Evolutionary conservation across 1,139 yeast species (phyloP).

Genomic region (Meyerozyma athensensis): DNA sequence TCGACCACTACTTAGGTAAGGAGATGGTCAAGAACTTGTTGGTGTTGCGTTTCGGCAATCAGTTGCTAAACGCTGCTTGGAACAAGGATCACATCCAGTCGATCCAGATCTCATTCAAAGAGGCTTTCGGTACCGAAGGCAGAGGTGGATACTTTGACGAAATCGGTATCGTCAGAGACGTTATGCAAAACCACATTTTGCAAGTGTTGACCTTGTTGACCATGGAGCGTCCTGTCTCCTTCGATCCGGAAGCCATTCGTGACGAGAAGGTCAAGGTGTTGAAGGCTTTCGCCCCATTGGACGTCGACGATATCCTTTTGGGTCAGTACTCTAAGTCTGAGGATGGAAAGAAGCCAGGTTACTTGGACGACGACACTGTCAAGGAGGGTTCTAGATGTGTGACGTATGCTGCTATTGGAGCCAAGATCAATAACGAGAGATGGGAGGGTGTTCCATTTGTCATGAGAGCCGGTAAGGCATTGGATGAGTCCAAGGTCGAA

Average conservation of each 20-base stretch:
- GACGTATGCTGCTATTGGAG: conserved; percentile 83
- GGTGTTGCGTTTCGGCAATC: conserved; percentile 86
- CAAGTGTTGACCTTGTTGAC: conserved; percentile 89
- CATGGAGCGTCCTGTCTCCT: conserved; percentile 92
- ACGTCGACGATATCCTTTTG: conserved; percentile 60
- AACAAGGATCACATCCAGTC: conserved; percentile 70
- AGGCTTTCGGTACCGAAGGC: conserved; percentile 96
- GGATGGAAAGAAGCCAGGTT: conserved; percentile 87
- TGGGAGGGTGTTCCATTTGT: conserved; percentile 99
- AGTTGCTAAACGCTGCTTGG: conserved; percentile 82
- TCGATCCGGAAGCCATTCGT: conserved; percentile 88
- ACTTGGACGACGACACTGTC: conserved; percentile 92
- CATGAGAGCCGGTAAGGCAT: conserved; percentile 94
- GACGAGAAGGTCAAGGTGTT: conserved; percentile 94
- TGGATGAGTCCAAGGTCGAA: conserved; percentile 90
- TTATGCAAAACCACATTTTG: conserved; percentile 94
- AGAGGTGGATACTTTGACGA: conserved; percentile 97
- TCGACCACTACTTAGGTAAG: conserved; percentile 95
- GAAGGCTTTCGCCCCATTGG: conserved; percentile 71
- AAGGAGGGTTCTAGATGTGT: conserved; percentile 75
- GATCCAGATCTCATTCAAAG: conserved; percentile 89
- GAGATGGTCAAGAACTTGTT: conserved; percentile 95
- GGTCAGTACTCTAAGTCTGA: conserved; percentile 86
- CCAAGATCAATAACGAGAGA: conserved; percentile 82
- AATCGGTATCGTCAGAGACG: conserved; percentile 95